A percentile compares a stretch with the other conserved stretches of the same genome.
Evolutionary conservation across 148 eudicot species (phyloP).

Genomic region (Gaultheria prostrata): DNA sequence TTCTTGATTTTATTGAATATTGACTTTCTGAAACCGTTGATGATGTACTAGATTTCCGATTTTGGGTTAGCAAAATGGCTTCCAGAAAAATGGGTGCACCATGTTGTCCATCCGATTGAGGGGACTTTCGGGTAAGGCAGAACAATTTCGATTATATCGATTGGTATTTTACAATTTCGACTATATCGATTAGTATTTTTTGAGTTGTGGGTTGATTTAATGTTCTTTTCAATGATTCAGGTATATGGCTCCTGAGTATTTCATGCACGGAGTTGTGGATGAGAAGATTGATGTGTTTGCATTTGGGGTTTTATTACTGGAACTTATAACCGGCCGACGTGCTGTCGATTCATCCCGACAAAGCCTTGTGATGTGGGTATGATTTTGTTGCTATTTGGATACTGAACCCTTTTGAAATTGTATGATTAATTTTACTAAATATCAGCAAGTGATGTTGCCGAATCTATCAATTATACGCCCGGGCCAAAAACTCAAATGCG

Average conservation of each 20-base stretch:
- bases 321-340: conserved; percentile 89
- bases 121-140: conserved; percentile 87
- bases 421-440: too few species aligned
- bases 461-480: not conserved
- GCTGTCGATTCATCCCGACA: conserved; percentile 71
- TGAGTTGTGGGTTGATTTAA: not conserved
- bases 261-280: conserved; percentile 86
- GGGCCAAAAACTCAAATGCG: not conserved
- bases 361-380: conserved; percentile 95
- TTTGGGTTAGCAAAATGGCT: conserved; percentile 96
- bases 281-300: conserved; percentile 94
- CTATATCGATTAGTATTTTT: not conserved
- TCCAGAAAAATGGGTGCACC: conserved; percentile 84
- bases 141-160: too few species aligned
- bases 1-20: not conserved
- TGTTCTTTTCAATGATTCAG: conserved; percentile 20
- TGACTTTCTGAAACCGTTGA: not conserved
- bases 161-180: not conserved
- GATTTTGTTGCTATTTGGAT: conserved; percentile 13
- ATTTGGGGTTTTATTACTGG: conserved; percentile 77
- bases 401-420: not conserved
- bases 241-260: conserved; percentile 90
- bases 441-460: not conserved
- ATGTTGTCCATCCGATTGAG: conserved; percentile 83
- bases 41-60: conserved; percentile 73